A percentile compares a stretch with the other conserved stretches of the same genome.
Evolutionary conservation across 805 yeast species (phyloP).

Genomic region (Cyberlindnera amylophila): DNA sequence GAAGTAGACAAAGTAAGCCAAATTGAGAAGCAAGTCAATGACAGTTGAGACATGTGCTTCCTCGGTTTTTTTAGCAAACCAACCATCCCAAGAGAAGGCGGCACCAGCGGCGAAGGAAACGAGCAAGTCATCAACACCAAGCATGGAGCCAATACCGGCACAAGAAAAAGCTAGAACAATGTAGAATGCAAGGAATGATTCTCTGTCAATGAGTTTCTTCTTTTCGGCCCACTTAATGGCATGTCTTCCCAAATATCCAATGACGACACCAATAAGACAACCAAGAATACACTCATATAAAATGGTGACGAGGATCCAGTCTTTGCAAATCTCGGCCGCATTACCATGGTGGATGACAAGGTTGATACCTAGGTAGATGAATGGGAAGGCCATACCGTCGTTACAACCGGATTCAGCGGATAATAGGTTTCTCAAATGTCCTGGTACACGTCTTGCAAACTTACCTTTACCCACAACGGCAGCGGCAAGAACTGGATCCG

Average conservation of each 20-base stretch:
- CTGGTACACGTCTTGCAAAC: constrained; percentile 87
- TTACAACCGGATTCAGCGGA: constrained; percentile 88
- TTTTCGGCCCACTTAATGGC: constrained; percentile 71
- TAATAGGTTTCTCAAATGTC: constrained; percentile 79
- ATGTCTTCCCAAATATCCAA: constrained; percentile 71
- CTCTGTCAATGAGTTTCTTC: constrained; percentile 72
- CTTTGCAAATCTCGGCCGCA: constrained; percentile 64
- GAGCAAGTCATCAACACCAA: constrained; percentile 85
- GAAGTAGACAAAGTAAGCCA: constrained; percentile 83
- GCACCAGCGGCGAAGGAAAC: constrained; percentile 93
- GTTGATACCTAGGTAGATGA: constrained; percentile 67
- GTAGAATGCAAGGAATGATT: constrained; percentile 82
- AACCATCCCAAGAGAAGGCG: constrained; percentile 91
- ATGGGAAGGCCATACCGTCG: constrained; percentile 96
- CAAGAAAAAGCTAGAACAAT: constrained; percentile 78
- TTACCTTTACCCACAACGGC: constrained; percentile 95
- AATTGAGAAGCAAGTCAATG: constrained; percentile 78
- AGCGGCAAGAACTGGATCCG: constrained; percentile 93
- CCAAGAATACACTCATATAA: constrained; percentile 84
- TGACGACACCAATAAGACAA: constrained; percentile 61
- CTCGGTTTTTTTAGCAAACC: constrained; percentile 78
- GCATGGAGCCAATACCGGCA: constrained; percentile 83
- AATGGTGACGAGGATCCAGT: constrained; percentile 75
- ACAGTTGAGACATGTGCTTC: constrained; percentile 86
- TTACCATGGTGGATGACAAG: constrained; percentile 63